Evolutionary conservation across 164 flowering plant genomes (phyloP).

Genomic region (Houttuynia cordata): DNA sequence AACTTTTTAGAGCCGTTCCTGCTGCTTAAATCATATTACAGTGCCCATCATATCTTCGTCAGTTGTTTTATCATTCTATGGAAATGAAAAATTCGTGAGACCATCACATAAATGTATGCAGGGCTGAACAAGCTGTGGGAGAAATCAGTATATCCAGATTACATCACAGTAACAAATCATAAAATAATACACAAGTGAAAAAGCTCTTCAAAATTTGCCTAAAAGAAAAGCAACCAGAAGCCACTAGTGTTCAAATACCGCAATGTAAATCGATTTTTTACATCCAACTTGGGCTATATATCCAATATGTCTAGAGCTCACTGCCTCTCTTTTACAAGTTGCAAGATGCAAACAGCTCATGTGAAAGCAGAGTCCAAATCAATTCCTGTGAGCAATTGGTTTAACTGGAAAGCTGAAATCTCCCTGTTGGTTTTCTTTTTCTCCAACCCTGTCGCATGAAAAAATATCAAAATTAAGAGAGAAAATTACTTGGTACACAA

Average conservation of each 20-base stretch:
- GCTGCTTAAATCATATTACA: too few species aligned
- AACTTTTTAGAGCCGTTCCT: too few species aligned
- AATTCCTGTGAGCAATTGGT: background rate
- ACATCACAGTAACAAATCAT: background rate
- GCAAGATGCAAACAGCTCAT: background rate
- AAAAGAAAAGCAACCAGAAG: background rate
- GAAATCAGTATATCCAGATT: too few species aligned
- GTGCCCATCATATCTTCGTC: too few species aligned
- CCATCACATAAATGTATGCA: too few species aligned
- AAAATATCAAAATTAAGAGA: background rate
- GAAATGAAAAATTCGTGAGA: too few species aligned
- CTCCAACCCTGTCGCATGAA: conserved; percentile 66
- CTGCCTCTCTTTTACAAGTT: background rate
- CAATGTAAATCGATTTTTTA: too few species aligned
- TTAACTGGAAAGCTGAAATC: conserved; percentile 71
- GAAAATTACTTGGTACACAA: background rate
- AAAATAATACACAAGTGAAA: background rate
- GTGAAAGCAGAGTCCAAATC: conserved; percentile 3
- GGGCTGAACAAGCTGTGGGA: too few species aligned
- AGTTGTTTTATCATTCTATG: too few species aligned
- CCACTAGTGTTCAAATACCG: background rate
- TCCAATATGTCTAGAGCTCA: background rate
- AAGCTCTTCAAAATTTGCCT: background rate
- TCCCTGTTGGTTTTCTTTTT: conserved; percentile 73
- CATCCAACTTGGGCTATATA: background rate